Evolutionary conservation across 257 asterid genomes (phyloP).

Genomic region (Anisodus tanguticus): DNA sequence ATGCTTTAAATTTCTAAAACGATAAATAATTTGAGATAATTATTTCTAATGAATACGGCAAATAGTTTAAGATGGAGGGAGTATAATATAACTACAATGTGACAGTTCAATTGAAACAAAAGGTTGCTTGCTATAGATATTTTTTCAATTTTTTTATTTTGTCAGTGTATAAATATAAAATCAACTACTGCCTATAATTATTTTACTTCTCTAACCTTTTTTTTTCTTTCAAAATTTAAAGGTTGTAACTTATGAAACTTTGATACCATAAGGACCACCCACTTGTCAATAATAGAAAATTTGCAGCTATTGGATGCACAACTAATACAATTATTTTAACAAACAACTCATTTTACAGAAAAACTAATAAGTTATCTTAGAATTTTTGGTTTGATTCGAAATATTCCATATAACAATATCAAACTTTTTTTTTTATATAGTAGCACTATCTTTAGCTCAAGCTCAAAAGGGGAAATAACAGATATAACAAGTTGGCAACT

Average conservation of each 20-base stretch:
- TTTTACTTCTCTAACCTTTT: not conserved
- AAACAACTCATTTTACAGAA: slow-evolving; percentile 9
- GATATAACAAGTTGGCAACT: not conserved
- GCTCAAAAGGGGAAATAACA: slow-evolving; percentile 20
- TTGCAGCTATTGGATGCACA: not conserved
- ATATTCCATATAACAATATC: not conserved
- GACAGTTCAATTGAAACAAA: too few species aligned
- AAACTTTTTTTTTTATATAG: not conserved
- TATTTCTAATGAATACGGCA: too few species aligned
- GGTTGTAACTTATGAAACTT: not conserved
- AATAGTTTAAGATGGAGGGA: too few species aligned
- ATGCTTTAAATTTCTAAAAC: too few species aligned
- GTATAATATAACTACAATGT: not conserved
- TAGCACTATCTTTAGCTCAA: slow-evolving; percentile 36
- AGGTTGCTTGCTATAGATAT: not conserved
- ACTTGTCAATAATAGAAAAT: slow-evolving; percentile 6
- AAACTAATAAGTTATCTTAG: not conserved
- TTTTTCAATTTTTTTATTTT: not conserved
- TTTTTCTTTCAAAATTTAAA: not conserved
- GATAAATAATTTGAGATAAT: too few species aligned
- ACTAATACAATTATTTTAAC: not conserved
- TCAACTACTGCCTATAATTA: not conserved
- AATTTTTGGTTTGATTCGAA: not conserved
- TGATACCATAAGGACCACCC: slow-evolving; percentile 2
- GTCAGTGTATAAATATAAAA: not conserved